phyloP scores from a whole-genome alignment of 345 rosid genomes.

The Salix arbutifolia region DNA sequence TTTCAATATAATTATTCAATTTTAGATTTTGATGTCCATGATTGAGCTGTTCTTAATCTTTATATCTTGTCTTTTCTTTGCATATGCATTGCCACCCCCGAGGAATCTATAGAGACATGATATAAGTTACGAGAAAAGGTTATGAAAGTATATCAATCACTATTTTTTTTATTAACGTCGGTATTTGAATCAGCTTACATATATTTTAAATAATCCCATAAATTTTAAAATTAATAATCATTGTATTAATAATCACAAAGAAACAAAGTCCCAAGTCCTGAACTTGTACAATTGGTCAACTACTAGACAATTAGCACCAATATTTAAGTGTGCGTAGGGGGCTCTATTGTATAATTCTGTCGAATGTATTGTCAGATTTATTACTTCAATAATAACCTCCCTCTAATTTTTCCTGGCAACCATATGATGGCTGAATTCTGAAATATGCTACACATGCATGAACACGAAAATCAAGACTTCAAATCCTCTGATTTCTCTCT shows the following conservation, averaged over 20 bases:
- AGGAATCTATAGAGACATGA: neutral
- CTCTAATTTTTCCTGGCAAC: neutral
- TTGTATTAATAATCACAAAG: too few species aligned
- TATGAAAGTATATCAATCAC: neutral
- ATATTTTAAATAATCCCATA: rapidly evolving
- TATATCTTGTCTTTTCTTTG: too few species aligned
- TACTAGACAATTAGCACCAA: neutral
- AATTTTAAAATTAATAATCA: too few species aligned
- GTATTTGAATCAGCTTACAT: too few species aligned
- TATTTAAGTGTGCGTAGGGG: neutral
- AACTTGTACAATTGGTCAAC: too few species aligned
- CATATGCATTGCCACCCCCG: neutral
- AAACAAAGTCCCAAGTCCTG: too few species aligned
- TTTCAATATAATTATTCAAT: neutral
- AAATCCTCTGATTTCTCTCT: too few species aligned
- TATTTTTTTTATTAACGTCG: too few species aligned
- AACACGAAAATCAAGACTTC: neutral
- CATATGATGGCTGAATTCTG: neutral
- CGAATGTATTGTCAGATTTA: neutral
- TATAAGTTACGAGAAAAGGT: neutral
- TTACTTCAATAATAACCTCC: neutral
- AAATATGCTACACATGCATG: neutral
- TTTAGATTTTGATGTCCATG: neutral
- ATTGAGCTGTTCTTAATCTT: neutral
- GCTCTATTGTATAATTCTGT: neutral